These are phyloP conservation scores for Microsporum ferrugineum DNA, from an alignment of 2,329 filamentous ascomycete species.

Conservation along the genomic window DNA sequence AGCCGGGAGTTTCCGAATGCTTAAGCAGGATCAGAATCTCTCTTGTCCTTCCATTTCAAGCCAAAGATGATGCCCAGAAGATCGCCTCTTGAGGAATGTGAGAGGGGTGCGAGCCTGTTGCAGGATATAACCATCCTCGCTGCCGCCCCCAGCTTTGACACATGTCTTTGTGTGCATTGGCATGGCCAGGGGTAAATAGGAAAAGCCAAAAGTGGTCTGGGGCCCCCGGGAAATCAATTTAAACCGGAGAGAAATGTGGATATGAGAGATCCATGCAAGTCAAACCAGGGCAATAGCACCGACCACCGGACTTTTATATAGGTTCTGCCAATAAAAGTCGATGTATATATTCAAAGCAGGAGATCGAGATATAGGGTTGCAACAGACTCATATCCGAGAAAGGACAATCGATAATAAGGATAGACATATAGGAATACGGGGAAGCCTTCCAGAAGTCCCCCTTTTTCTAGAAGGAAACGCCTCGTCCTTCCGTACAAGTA, in stretches of 20 bases:
- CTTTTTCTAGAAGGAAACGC: neutral
- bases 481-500: no score
- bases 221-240: neutral
- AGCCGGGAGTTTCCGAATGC: neutral
- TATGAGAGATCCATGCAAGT: neutral
- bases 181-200: neutral
- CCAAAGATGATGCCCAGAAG: neutral
- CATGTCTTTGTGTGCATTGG: neutral
- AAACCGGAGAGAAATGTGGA: neutral
- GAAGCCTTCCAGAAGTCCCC: neutral
- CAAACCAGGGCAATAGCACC: neutral
- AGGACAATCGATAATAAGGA: neutral
- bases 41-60: neutral
- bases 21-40: neutral
- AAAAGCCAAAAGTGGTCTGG: neutral
- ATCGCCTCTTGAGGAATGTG: conserved; percentile 1
- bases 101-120: neutral
- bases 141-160: neutral
- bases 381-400: neutral
- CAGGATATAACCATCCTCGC: neutral
- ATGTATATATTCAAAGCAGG: neutral
- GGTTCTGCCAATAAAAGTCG: neutral
- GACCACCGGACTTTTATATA: conserved; percentile 2
- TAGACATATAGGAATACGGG: neutral
- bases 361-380: neutral